Evolutionary conservation across 306 rosid species (phyloP).

Genomic region (Lathyrus tuberosus): DNA sequence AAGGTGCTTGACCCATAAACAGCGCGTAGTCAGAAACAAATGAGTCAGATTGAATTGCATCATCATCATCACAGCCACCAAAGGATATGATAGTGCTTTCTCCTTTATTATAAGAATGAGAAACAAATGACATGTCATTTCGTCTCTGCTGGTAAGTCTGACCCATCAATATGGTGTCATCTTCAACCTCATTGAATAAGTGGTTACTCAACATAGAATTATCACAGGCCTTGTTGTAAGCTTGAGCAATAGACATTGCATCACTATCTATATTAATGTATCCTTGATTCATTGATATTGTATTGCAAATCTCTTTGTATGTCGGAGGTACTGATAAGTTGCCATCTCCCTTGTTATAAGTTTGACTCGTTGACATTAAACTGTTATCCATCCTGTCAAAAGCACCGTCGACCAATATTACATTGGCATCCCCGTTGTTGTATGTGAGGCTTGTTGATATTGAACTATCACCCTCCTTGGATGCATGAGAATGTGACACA

Average conservation of each 20-base stretch:
- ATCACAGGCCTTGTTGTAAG: constrained; percentile 49
- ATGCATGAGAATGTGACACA: constrained; percentile 38
- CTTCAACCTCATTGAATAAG: constrained; percentile 50
- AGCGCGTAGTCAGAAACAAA: constrained; percentile 55
- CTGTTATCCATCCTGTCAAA: constrained; percentile 51
- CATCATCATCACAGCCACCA: constrained; percentile 65
- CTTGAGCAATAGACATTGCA: constrained; percentile 56
- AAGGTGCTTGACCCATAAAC: constrained; percentile 55
- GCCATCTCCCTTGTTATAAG: constrained; percentile 46
- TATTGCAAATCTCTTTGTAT: constrained; percentile 45
- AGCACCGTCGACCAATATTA: constrained; percentile 43
- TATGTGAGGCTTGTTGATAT: constrained; percentile 49
- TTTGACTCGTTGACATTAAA: constrained; percentile 58
- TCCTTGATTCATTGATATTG: constrained; percentile 43
- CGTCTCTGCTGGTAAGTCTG: constrained; percentile 42
- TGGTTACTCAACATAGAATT: constrained; percentile 45
- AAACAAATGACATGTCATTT: constrained; percentile 42
- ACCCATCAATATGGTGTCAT: constrained; percentile 40
- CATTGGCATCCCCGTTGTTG: constrained; percentile 52
- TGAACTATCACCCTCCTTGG: constrained; percentile 45
- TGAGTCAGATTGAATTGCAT: constrained; percentile 47
- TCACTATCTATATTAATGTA: constrained; percentile 47
- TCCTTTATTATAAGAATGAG: constrained; percentile 56
- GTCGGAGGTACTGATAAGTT: constrained; percentile 54
- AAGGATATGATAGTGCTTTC: constrained; percentile 80